These are phyloP conservation scores for Kwoniella europaea DNA, from an alignment of 768 basidiomycete genomes.

Conservation along the genomic window DNA sequence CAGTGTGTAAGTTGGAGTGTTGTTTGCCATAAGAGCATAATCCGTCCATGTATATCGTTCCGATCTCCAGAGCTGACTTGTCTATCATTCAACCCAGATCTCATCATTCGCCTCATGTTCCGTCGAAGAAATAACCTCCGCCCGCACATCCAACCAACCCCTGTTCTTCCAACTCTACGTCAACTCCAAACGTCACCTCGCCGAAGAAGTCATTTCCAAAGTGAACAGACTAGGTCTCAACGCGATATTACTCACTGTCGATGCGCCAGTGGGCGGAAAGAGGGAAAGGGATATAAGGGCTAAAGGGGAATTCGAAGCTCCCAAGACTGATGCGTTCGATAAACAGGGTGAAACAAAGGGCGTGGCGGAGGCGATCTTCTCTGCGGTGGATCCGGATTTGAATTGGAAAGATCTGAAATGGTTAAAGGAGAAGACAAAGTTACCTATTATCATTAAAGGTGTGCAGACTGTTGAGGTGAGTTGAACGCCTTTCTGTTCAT, in stretches of 20 bases:
- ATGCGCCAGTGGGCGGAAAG: constrained; percentile 81
- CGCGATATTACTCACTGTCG: constrained; percentile 88
- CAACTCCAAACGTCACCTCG: constrained; percentile 63
- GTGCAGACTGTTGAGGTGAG: constrained; percentile 58
- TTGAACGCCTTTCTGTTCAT: not conserved
- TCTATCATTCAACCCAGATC: constrained; percentile 39
- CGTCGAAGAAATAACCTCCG: constrained; percentile 58
- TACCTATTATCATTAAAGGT: constrained; percentile 63
- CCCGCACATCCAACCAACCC: constrained; percentile 44
- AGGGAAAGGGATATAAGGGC: constrained; percentile 60
- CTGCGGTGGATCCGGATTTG: constrained; percentile 57
- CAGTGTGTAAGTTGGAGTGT: constrained; percentile 62
- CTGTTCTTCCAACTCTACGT: constrained; percentile 71
- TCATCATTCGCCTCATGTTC: constrained; percentile 58
- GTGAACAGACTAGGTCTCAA: constrained; percentile 78
- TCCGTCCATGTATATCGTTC: too few relatives aligned
- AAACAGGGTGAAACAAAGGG: constrained; percentile 46
- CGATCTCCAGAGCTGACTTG: not conserved
- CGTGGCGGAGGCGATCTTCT: constrained; percentile 56
- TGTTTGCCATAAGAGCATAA: too few relatives aligned
- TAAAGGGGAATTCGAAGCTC: constrained; percentile 52
- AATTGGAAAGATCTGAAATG: constrained; percentile 60
- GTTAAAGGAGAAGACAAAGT: constrained; percentile 58
- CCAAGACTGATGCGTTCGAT: constrained; percentile 44
- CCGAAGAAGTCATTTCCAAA: constrained; percentile 66